Conservation (phyloP, 2,329 filamentous ascomycete species). For the Intubia oerlemansii region DNA sequence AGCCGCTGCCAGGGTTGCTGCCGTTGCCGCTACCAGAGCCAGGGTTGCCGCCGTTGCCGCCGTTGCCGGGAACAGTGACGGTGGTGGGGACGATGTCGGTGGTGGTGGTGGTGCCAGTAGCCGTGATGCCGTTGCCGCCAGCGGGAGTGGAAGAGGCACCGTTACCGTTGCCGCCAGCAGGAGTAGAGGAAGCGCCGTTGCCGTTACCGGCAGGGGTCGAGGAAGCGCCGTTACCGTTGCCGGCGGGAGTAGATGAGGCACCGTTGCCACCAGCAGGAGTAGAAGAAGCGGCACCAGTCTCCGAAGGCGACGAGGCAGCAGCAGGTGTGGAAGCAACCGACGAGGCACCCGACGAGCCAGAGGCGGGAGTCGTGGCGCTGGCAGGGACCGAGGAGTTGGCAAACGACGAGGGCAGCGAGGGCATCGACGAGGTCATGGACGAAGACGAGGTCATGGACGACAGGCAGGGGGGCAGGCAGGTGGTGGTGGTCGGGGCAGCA, state of each 20-base stretch:
- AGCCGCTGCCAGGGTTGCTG: background rate
- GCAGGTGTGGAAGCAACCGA: background rate
- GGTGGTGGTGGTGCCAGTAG: background rate
- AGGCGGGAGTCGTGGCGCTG: background rate
- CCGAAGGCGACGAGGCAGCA: background rate
- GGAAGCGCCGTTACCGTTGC: too few species aligned
- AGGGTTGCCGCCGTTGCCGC: constrained; percentile 1
- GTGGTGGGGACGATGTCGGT: background rate
- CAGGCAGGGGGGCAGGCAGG: constrained; percentile 7
- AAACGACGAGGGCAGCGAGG: background rate
- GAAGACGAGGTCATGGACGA: background rate
- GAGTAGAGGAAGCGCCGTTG: background rate
- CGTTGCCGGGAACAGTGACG: background rate
- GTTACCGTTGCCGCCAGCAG: background rate
- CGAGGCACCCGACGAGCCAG: background rate
- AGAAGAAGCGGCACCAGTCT: too few species aligned
- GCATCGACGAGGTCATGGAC: background rate
- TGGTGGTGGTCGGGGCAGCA: constrained; percentile 5
- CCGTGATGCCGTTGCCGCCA: background rate
- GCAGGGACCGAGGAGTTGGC: background rate
- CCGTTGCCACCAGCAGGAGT: too few species aligned
- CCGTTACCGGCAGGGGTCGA: too few species aligned
- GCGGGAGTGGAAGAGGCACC: background rate
- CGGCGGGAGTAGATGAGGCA: too few species aligned
- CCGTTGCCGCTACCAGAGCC: constrained; percentile 1